Conservation (phyloP, 139 green algal genomes). For the Chlorella sp. region DNA sequence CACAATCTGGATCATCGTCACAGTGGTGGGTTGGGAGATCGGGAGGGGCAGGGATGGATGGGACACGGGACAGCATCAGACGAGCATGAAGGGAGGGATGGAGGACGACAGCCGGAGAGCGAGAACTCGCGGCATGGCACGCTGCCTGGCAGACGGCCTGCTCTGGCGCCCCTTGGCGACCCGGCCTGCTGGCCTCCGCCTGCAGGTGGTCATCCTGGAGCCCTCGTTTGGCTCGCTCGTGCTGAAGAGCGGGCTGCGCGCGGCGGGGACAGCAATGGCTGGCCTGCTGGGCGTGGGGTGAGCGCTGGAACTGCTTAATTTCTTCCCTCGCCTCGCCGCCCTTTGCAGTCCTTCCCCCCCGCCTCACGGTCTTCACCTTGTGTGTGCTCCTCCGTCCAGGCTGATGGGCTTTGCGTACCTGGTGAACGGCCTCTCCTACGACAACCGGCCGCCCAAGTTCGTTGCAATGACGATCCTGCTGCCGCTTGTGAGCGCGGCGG, state of each 20-base stretch:
- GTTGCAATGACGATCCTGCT: constrained; percentile 15
- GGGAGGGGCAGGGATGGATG: too few species aligned
- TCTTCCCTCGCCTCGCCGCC: not conserved
- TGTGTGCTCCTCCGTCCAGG: not conserved
- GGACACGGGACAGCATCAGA: too few species aligned
- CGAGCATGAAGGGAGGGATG: too few species aligned
- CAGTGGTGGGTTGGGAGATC: too few species aligned
- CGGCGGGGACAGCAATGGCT: constrained; percentile 12
- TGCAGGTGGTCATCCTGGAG: constrained; percentile 23
- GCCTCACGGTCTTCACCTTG: not conserved
- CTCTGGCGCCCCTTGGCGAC: too few species aligned
- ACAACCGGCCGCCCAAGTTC: constrained; percentile 29
- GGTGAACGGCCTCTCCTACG: constrained; percentile 16
- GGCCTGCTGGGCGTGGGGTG: constrained; percentile 30
- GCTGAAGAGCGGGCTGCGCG: constrained; percentile 18
- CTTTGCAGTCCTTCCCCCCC: not conserved
- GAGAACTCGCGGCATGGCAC: too few species aligned
- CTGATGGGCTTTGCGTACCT: constrained; percentile 14
- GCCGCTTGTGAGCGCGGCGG: too few species aligned
- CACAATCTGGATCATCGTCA: constrained; percentile 26
- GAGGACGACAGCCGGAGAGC: too few species aligned
- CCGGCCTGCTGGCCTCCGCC: too few species aligned
- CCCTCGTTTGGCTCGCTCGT: constrained; percentile 13
- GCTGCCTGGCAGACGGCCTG: too few species aligned
- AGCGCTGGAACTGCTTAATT: not conserved